These are phyloP conservation scores for Lizanozyma gosingica DNA, from an alignment of 1,139 yeast species.

Conservation along the genomic window DNA sequence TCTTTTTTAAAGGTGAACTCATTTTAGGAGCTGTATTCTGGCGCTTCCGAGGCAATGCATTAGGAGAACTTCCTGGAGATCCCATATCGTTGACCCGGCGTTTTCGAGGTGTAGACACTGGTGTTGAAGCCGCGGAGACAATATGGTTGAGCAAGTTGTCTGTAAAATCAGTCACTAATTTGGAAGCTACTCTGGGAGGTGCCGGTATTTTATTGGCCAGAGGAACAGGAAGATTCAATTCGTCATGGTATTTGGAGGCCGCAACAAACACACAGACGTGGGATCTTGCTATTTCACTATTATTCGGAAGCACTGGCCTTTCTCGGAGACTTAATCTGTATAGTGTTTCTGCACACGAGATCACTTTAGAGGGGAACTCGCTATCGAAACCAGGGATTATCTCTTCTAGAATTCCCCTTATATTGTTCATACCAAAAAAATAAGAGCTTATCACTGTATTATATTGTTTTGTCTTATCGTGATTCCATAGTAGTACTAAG, in stretches of 20 bases:
- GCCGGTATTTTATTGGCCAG: constrained; percentile 45
- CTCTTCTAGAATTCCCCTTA: constrained; percentile 16
- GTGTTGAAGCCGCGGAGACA: constrained; percentile 24
- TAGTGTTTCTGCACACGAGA: constrained; percentile 40
- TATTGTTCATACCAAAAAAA: neutral
- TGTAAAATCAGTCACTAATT: constrained; percentile 38
- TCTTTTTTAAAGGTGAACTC: constrained; percentile 21
- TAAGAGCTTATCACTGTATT: too few species aligned
- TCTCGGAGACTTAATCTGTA: constrained; percentile 45
- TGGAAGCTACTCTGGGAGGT: constrained; percentile 37
- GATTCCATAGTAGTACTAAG: constrained; percentile 13
- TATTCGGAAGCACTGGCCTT: constrained; percentile 35
- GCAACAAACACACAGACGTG: constrained; percentile 61
- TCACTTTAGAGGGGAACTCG: constrained; percentile 38
- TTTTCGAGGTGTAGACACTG: constrained; percentile 12
- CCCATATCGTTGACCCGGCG: constrained; percentile 5
- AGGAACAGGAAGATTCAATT: constrained; percentile 39
- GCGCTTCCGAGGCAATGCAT: constrained; percentile 6
- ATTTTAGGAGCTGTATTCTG: constrained; percentile 9
- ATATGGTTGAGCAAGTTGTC: constrained; percentile 19
- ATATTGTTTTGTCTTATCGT: constrained; percentile 19
- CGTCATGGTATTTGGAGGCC: constrained; percentile 38
- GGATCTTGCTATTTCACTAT: constrained; percentile 53
- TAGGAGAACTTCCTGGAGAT: constrained; percentile 2
- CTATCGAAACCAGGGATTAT: constrained; percentile 41